Base-by-base conservation (phyloP, 805 yeast species). In the Yamadazyma phyllophila region DNA sequence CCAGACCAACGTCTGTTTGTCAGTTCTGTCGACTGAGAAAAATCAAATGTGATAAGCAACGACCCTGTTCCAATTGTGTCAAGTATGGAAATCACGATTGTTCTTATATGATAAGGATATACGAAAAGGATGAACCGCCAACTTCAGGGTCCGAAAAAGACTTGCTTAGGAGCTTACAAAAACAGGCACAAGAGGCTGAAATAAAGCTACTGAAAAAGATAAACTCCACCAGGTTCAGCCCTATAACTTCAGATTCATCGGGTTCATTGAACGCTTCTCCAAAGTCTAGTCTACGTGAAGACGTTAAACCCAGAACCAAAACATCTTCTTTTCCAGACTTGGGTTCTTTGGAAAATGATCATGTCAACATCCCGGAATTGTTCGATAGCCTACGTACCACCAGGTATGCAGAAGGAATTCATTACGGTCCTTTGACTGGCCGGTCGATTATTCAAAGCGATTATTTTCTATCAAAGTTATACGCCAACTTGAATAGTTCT, bases 41-140 rank as follows among this genome's bases (percentile, higher is more conserved):
- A 47, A 64, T 65, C 39, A 63, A 60, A 43, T 66, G 71, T 53
- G 68, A 66, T 49, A 55, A 65, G 29, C 56, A 56, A 14, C 45
- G 49, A 34, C 70, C 70, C 3, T 66, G 71, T 41, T 54, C 59
- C 30, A 49, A 61, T 8, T 66, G 71, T 43, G 46, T 57, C 14
- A 60, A 55, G 40, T 58, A 59, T 37, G 44, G 46, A 14, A 57
- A 56, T 15, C 48, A 56, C 1, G 46, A 49, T 4, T 76, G 81
- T 33, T 16, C 26, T 5, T 44, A 44, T 16, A 27, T 12, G 3
- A 20, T 15, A 26, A n/a, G 2, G 24, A 6, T 20, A 10, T 12
- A n/a, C 10, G 29, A 17, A 20, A 27, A 36, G 7, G 11, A 17
- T 12, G 29, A 36, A 24, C 10, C 39, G 4, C 13, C 31, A 20